Base-by-base conservation (phyloP, 129 eudicot genomes). In the Scalesia atractyloides region DNA sequence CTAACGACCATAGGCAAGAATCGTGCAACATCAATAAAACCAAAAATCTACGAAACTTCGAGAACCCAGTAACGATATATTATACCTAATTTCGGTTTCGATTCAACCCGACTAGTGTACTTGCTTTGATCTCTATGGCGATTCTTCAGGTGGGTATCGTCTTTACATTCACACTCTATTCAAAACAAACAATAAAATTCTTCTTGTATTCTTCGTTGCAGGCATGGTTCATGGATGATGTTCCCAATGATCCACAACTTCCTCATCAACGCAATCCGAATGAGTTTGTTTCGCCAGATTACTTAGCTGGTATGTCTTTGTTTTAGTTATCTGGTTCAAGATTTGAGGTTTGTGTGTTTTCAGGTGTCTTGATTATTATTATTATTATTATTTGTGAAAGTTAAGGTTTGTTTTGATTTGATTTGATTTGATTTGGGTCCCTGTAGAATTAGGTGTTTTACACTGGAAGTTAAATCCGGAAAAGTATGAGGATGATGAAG, bases 211-310 rank as follows among this genome's bases (percentile, higher is more conserved):
- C 20, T 60, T 75, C 67, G 52, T 26, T 74, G 43, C 48, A 92
- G 96, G 96, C 98, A 15, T 92, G 95, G 98, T 89, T 85, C 39
- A 92, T 92, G 96, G 88, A 89, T 72, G 92, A 85, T 67, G 77
- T 70, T 51, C 84, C 56, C 41, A 87, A 83, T 13, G 86, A 92
- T 79, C 95, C 89, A 62, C 89, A 95, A 85, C 90, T 89, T 47
- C 96, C 98, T 44, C 98, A 89, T 75, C 92, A 87, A 59, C 77
- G 63, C 48, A 71, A 80, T 76, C 95, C 92, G 1, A 61, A 76
- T 43, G 88, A 89, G 53, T 79, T 63, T 54, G 96, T 92, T 20
- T 87, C 98, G 0, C 75, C 78, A 46, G 88, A 89, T 19, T 60
- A 84, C 19, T 81, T 89, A 57, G 88, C 88, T 18, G 91, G 91